Base-by-base conservation (phyloP, 495 filamentous ascomycete genomes). In the Penicillium simplicissimum region DNA sequence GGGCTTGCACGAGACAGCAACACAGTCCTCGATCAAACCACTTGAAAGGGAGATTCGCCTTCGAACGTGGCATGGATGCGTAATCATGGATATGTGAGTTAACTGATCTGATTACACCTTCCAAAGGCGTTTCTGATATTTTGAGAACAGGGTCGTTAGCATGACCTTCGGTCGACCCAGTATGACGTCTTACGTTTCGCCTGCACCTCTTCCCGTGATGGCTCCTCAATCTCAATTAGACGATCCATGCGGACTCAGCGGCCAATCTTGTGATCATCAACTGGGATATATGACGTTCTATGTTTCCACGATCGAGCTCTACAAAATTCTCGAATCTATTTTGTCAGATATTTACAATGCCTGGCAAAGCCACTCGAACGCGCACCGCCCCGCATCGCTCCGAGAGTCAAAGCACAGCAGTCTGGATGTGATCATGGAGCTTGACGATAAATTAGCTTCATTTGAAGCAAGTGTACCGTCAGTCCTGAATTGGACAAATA, bases 111-210 rank as follows among this genome's bases (percentile, higher is more conserved):
- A 37, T 14, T 8, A 3, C 11, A 11, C 0, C 17, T 17, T 4
- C 5, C 11, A 15, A 15, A 3, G 23, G 13, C 6, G 2, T 13
- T 4, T 13, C 62, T 65, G 47, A 64, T 13, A 4, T n/a, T 5
- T 49, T 5, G 0, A 35, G 11, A 21, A 42, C 40, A 82, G 79
- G 67, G 73, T 76, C 28, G 70, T 79, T 57, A 81, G 79, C 64
- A 82, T 82, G 79, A 81, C 76, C 1, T 76, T 76, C 49, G 81
- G 80, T 10, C 62, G 77, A 23, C 81, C 81, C 17, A 78, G 74
- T 49, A 81, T 79, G 74, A 78, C 73, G 7, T 72, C 71, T 14
- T 73, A 79, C 42, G 55, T 77, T 40, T 60, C 72, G 15, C 58
- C 66, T 3, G 31, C 81, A 6, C 68, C 73, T 8, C 60, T 76